Conservation (phyloP, 352 stramenopile genomes). For the Phytophthora cactorum region DNA sequence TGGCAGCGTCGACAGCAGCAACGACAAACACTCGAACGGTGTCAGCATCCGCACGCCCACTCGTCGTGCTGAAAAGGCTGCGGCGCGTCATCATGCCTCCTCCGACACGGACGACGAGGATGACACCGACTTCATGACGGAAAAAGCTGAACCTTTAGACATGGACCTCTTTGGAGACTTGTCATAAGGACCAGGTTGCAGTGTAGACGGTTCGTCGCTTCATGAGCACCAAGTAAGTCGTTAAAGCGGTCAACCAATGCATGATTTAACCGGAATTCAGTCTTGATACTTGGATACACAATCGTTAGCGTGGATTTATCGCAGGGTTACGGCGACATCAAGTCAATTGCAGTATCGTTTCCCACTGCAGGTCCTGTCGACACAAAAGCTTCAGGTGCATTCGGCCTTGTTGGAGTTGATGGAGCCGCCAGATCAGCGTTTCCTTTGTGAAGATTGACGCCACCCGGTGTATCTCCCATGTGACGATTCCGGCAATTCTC, state of each 20-base stretch:
- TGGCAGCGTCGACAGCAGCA: conserved; percentile 61
- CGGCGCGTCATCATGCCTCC: conserved; percentile 35
- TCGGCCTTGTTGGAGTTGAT: conserved; percentile 9
- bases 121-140: conserved; percentile 54
- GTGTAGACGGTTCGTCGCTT: conserved; percentile 10
- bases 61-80: conserved; percentile 29
- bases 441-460: neutral
- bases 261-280: neutral
- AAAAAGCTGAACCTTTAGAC: conserved; percentile 47
- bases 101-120: conserved; percentile 85
- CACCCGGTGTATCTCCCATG: neutral
- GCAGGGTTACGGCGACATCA: conserved; percentile 17
- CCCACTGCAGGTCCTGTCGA: neutral
- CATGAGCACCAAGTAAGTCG: conserved; percentile 6
- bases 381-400: neutral
- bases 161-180: conserved; percentile 54
- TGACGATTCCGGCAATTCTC: conserved; percentile 60
- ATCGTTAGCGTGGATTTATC: neutral
- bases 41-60: conserved; percentile 64
- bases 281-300: too few relatives aligned
- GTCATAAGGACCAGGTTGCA: conserved; percentile 24
- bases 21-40: conserved; percentile 50
- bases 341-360: conserved; percentile 1
- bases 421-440: neutral
- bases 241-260: neutral